A percentile compares a stretch with the other conserved stretches of the same genome.
Conservation (phyloP, 495 filamentous ascomycete species). For the Neurospora tetrasperma region DNA sequence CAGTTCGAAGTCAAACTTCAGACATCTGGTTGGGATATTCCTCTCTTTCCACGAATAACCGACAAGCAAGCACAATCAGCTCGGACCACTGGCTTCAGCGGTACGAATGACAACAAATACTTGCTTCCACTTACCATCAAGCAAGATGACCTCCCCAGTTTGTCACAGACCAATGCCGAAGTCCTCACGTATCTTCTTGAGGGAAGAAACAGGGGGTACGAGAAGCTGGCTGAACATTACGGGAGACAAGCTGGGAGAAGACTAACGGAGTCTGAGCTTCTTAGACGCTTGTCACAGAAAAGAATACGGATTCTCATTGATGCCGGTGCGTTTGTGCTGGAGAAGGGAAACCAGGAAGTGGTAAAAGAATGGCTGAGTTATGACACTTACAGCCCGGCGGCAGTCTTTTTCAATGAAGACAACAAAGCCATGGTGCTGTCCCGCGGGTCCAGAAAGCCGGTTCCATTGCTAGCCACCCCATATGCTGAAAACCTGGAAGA, state of each 20-base stretch:
- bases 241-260: conserved; percentile 5
- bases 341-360: conserved; percentile 32
- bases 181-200: conserved; percentile 18
- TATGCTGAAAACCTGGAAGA: conserved; percentile 28
- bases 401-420: conserved; percentile 24
- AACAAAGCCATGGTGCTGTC: conserved; percentile 30
- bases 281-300: conserved; percentile 15
- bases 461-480: conserved; percentile 28
- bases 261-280: conserved; percentile 28
- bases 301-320: conserved; percentile 39
- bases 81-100: conserved; percentile 44
- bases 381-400: conserved; percentile 22
- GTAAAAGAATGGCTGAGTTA: conserved; percentile 36
- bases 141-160: conserved; percentile 38
- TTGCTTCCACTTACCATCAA: conserved; percentile 42
- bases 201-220: neutral
- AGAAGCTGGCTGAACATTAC: neutral
- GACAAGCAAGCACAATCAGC: conserved; percentile 1
- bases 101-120: conserved; percentile 41
- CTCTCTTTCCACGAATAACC: conserved; percentile 19
- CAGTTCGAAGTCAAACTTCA: conserved; percentile 45
- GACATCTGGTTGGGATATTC: conserved; percentile 45
- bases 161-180: conserved; percentile 43
- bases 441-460: conserved; percentile 16
- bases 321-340: conserved; percentile 40